A percentile compares a stretch with the other conserved stretches of the same genome.
phyloP scores from a whole-genome alignment of 768 basidiomycete species.

The Lentinula sp. region DNA sequence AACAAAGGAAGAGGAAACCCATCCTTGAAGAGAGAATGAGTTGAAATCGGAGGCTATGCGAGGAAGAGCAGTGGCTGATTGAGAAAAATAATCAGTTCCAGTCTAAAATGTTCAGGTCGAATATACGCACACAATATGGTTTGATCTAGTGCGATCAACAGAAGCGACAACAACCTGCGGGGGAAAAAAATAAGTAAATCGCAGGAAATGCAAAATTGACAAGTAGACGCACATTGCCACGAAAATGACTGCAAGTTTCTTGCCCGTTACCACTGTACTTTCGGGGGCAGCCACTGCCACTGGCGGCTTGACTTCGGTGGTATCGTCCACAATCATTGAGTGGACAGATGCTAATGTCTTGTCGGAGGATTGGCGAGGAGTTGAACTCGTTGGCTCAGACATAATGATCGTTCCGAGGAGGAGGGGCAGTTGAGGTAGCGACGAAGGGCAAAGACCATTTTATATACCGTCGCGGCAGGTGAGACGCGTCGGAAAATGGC shows the following conservation, averaged over 20 bases:
- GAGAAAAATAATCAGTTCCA: neutral
- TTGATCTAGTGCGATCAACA: slow-evolving; percentile 28
- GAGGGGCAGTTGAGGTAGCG: neutral
- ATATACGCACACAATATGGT: slow-evolving; percentile 23
- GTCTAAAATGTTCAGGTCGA: neutral
- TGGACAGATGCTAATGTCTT: neutral
- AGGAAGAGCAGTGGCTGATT: slow-evolving; percentile 18
- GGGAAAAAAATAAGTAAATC: neutral
- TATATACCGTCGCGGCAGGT: neutral
- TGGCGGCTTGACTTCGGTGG: neutral
- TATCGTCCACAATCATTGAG: neutral
- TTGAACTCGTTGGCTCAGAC: neutral
- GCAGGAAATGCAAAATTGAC: neutral
- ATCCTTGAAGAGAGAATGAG: slow-evolving; percentile 4
- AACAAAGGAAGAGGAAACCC: slow-evolving; percentile 17
- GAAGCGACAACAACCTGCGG: slow-evolving; percentile 7
- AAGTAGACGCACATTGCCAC: slow-evolving; percentile 1
- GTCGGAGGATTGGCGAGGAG: neutral
- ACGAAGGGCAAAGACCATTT: neutral
- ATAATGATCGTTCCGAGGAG: neutral
- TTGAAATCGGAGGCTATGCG: slow-evolving; percentile 17
- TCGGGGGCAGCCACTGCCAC: neutral
- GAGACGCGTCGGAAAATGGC: neutral
- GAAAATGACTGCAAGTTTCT: slow-evolving; percentile 5
- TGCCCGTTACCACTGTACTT: slow-evolving; percentile 2